Evolutionary conservation across 371 early-diverging fungal genomes (phyloP), one percentile per base, ranked within the genome.

Genomic region (Dichotomocladium elegans): DNA sequence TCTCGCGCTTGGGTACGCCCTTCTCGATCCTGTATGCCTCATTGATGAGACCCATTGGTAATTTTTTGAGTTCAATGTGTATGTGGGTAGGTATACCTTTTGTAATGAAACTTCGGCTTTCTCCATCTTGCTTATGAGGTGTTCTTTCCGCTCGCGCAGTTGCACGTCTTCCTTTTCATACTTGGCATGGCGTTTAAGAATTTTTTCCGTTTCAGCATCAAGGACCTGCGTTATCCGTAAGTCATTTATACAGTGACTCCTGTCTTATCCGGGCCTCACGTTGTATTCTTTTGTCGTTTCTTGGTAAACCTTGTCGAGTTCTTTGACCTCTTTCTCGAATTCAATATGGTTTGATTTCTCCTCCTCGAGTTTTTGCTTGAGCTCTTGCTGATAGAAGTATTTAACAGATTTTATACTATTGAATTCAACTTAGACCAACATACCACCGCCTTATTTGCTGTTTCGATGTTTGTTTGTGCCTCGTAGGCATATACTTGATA

Each of bases 121-220:
- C 54, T 90, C 91, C 47, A 84, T 77, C 57, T 89, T 91, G 34
- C 63, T 79, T 29, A 71, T 73, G 60, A 93, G 61, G 68, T 94
- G 90, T 45, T 92, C 87, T 58, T 81, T 86, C 37, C 85, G 83
- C 58, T 92, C 94, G 46, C 83, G 80, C 30, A 88, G 57, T 57
- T 89, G 74, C 14, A 94, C 88, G 45, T 91, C 85, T 33, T 87
- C 87, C 44, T 85, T 86, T 60, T 96, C 96, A 42, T 81, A 77
- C 64, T 79, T 84, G 15, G 82, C 66, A 30, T 91, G 78, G 48
- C 88, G 81, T 41, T 82, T 77, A 5, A 62, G 41, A 11, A 83
- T 66, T 37, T 80, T 79, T 25, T 72, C 69, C 0, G 82, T 67
- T 37, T 86, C 77, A 44, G 63, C 62, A 44, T 82, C 85, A 3